Conservation (phyloP, 2,329 filamentous ascomycete genomes). For the Nemania serpens region DNA sequence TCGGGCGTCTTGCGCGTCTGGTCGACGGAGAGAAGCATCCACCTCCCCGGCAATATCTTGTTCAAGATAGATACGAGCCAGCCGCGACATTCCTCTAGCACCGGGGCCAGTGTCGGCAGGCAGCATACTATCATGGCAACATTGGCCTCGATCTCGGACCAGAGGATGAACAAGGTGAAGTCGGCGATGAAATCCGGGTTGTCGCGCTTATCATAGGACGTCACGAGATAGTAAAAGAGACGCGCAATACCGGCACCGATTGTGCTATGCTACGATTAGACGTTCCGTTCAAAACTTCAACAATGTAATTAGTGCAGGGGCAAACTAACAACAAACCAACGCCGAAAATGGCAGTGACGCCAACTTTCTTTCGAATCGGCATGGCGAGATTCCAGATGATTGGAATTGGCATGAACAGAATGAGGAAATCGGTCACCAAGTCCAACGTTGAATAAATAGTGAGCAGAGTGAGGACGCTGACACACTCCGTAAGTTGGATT, state of each 20-base stretch:
- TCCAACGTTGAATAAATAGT: conserved; percentile 21
- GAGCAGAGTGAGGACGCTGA: conserved; percentile 10
- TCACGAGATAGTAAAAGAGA: conserved; percentile 22
- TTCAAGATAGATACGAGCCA: too few relatives aligned
- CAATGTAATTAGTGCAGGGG: neutral
- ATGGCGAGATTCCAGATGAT: conserved; percentile 22
- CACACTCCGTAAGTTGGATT: conserved; percentile 16
- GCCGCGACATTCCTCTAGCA: too few relatives aligned
- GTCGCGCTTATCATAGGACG: conserved; percentile 19
- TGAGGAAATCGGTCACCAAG: conserved; percentile 24
- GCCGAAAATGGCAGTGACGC: conserved; percentile 16
- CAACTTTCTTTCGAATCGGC: conserved; percentile 16
- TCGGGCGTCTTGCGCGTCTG: too few relatives aligned
- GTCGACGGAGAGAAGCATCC: too few relatives aligned
- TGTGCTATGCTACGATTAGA: too few relatives aligned
- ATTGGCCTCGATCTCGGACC: conserved; percentile 27
- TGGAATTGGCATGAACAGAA: conserved; percentile 22
- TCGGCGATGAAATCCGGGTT: conserved; percentile 29
- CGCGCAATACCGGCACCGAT: conserved; percentile 26
- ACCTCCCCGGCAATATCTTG: too few relatives aligned
- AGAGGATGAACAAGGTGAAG: conserved; percentile 24
- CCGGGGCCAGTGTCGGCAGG: conserved; percentile 13
- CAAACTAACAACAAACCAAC: conserved; percentile 25
- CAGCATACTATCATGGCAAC: conserved; percentile 23
- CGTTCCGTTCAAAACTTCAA: too few relatives aligned